Evolutionary conservation across 305 asterid species (phyloP).

Genomic region (Solanum chacoense): DNA sequence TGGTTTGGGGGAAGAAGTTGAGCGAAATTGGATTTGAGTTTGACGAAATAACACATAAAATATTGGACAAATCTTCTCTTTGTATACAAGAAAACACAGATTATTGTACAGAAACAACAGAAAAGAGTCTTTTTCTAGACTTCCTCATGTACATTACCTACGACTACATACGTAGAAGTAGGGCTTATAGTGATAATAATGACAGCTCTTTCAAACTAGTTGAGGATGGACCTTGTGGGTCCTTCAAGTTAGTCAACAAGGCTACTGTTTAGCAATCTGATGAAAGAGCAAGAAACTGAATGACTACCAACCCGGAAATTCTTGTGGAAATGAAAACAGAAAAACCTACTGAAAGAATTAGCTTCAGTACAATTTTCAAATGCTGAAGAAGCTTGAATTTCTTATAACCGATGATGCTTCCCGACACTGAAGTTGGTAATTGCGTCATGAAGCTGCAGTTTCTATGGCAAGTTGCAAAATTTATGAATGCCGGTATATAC

Average conservation of each 20-base stretch:
- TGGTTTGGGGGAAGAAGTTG: constrained; percentile 83
- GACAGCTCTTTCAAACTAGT: constrained; percentile 17
- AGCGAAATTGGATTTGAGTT: constrained; percentile 64
- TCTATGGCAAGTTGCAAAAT: not conserved
- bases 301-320: not conserved
- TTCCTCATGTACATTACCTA: constrained; percentile 83
- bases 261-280: constrained; percentile 15
- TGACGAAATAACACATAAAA: constrained; percentile 62
- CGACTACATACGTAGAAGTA: constrained; percentile 49
- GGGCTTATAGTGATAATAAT: constrained; percentile 15
- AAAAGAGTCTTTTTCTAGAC: constrained; percentile 69
- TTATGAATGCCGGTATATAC: not conserved
- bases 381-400: not conserved
- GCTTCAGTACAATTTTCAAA: not conserved
- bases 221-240: constrained; percentile 19
- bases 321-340: not conserved
- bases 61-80: constrained; percentile 54
- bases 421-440: not conserved
- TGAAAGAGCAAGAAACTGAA: not conserved
- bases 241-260: constrained; percentile 22
- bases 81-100: constrained; percentile 41
- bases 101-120: constrained; percentile 36
- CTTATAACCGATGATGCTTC: not conserved
- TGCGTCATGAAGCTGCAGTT: not conserved
- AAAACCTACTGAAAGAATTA: not conserved